Evolutionary conservation across 495 filamentous ascomycete genomes (phyloP).

Genomic region (Podospora didyma): DNA sequence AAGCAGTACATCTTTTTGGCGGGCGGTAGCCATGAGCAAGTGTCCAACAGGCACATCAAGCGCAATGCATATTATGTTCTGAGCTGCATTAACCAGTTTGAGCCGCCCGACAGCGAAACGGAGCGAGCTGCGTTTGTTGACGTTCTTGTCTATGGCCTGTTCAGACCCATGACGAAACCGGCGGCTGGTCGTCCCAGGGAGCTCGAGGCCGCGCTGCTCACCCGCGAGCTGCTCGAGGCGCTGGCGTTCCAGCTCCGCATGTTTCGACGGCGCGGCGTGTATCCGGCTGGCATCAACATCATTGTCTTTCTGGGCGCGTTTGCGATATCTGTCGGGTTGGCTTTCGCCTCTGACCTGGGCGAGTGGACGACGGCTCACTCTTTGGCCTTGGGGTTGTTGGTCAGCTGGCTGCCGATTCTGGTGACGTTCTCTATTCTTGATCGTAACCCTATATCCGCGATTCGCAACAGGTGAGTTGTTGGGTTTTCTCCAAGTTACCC

Average conservation of each 20-base stretch:
- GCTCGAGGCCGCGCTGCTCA: not conserved
- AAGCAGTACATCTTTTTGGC: too few species aligned
- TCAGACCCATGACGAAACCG: slow-evolving; percentile 1
- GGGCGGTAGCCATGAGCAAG: not conserved
- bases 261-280: slow-evolving; percentile 11
- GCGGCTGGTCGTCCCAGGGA: not conserved
- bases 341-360: too few species aligned
- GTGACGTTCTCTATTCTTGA: slow-evolving; percentile 44
- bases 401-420: slow-evolving; percentile 48
- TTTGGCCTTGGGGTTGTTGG: slow-evolving; percentile 43
- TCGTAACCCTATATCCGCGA: slow-evolving; percentile 42
- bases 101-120: not conserved
- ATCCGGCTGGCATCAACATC: slow-evolving; percentile 2
- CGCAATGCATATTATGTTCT: slow-evolving; percentile 16
- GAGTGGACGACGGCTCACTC: slow-evolving; percentile 41
- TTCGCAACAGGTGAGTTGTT: slow-evolving; percentile 29
- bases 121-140: not conserved
- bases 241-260: slow-evolving; percentile 11
- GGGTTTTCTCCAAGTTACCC: too few species aligned
- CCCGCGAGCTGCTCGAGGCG: slow-evolving; percentile 8
- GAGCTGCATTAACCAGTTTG: slow-evolving; percentile 15
- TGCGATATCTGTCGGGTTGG: slow-evolving; percentile 39
- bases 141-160: slow-evolving; percentile 10
- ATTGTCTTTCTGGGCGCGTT: slow-evolving; percentile 26
- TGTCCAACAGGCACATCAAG: not conserved